A percentile compares a stretch with the other conserved stretches of the same genome.
These are phyloP conservation scores for Colletotrichum musae DNA, from an alignment of 2,329 filamentous ascomycete genomes.

Conservation along the genomic window DNA sequence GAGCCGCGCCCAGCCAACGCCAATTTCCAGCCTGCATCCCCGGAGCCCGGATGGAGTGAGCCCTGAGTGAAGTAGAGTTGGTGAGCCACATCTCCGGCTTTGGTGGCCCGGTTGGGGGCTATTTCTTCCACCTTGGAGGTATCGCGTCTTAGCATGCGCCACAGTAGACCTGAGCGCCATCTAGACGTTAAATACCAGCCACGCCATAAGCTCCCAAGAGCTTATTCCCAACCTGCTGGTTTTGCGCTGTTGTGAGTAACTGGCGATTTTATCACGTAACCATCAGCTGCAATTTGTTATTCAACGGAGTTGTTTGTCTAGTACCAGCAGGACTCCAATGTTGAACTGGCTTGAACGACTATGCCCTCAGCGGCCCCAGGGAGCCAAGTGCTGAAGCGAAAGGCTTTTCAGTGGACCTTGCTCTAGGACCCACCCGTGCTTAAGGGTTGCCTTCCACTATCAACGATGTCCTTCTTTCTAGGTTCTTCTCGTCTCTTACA, in stretches of 20 bases:
- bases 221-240: neutral
- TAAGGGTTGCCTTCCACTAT: too few relatives aligned
- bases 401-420: conserved; percentile 14
- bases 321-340: too few relatives aligned
- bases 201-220: too few relatives aligned
- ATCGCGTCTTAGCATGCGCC: conserved; percentile 23
- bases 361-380: neutral
- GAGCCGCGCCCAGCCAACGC: conserved; percentile 12
- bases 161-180: neutral
- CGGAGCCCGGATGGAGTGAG: conserved; percentile 15
- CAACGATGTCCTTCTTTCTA: too few relatives aligned
- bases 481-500: too few relatives aligned
- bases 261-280: neutral
- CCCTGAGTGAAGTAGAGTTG: neutral
- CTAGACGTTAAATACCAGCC: neutral
- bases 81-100: neutral
- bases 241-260: neutral
- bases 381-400: conserved; percentile 4
- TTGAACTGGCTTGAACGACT: neutral
- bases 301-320: too few relatives aligned
- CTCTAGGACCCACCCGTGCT: neutral
- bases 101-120: neutral
- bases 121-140: neutral
- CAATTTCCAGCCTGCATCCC: neutral
- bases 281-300: too few relatives aligned